Base-by-base conservation (phyloP, 192 early-diverging fungal species). In the Coemansia brasiliensis region DNA sequence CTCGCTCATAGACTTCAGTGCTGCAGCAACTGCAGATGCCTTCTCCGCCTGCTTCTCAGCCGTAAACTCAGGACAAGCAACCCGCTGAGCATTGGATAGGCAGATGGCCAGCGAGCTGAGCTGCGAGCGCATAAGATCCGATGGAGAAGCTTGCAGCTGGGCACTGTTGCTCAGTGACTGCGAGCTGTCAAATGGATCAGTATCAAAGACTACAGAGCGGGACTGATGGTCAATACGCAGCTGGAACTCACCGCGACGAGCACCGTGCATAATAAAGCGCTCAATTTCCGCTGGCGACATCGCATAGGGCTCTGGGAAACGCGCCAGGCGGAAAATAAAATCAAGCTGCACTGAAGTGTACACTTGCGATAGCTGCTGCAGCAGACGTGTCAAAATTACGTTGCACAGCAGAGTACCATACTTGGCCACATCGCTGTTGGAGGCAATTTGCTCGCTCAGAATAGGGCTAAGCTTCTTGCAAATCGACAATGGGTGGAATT, bases 211-310 rank as follows among this genome's bases (percentile, higher is more conserved):
- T 54, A 98, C 84, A 40, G 87, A 88, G 53, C 87, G 90, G 13
- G 92, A 84, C 55, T 87, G 84, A 81, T 98, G 94, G 82, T 99
- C 92, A 55, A 99, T 84, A 49, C 95, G 90, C 62, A 99, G 95
- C 50, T 85, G 85, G 63, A 99, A 84, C 71, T 99, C 97, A 25
- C 94, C 94, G 72, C 92, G 94, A 45, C 94, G 89, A 70, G 91
- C 93, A 32, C 96, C 97, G 79, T 94, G 90, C 93, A 98, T 95
- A 59, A 99, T 92, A 74, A 99, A 96, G 70, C 94, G 93, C 83
- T 99, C 97, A 61, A 99, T 94, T 7, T 83, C 84, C 26, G 90
- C 85, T 10, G 92, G 84, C 52, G 87, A 88, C 72, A 91, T 91
- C 78, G 84, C 86, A 83, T 89, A 91, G 13, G 88, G 90, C 22